Conservation (phyloP, 1,284 basidiomycete species). For the Uromyces viciae-fabae region DNA sequence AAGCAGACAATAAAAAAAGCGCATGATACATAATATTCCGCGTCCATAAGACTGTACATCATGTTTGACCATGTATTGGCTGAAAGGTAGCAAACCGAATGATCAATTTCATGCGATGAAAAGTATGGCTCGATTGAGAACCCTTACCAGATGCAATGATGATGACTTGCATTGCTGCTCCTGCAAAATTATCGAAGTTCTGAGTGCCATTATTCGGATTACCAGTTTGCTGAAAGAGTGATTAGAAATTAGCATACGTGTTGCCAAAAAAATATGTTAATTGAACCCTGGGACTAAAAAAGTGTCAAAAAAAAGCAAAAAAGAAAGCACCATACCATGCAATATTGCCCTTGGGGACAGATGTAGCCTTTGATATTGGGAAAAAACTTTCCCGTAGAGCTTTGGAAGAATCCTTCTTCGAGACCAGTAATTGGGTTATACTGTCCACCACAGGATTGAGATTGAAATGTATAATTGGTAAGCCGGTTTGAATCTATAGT, state of each 20-base stretch:
- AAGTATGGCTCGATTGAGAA: neutral
- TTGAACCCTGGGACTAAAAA: too few species aligned
- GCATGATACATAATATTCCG: constrained; percentile 82
- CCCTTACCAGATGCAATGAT: constrained; percentile 73
- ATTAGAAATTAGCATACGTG: too few species aligned
- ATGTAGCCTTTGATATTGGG: constrained; percentile 52
- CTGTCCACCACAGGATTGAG: constrained; percentile 73
- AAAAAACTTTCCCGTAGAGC: constrained; percentile 35
- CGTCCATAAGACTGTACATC: constrained; percentile 88
- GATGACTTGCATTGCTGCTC: constrained; percentile 75
- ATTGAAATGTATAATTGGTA: constrained; percentile 53
- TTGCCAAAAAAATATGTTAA: neutral
- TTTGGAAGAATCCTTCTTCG: constrained; percentile 39
- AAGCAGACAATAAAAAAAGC: constrained; percentile 78
- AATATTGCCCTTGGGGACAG: constrained; percentile 54
- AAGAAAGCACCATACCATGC: constrained; percentile 49
- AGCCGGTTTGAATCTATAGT: too few species aligned
- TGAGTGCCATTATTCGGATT: constrained; percentile 70
- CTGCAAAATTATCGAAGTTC: constrained; percentile 87
- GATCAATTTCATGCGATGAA: constrained; percentile 23
- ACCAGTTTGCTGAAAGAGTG: constrained; percentile 59
- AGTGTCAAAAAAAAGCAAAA: neutral
- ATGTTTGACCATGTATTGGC: constrained; percentile 58
- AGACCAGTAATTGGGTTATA: constrained; percentile 43
- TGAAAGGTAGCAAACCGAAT: neutral